phyloP scores from a whole-genome alignment of 805 yeast species.

The Sporopachydermia lactativora region DNA sequence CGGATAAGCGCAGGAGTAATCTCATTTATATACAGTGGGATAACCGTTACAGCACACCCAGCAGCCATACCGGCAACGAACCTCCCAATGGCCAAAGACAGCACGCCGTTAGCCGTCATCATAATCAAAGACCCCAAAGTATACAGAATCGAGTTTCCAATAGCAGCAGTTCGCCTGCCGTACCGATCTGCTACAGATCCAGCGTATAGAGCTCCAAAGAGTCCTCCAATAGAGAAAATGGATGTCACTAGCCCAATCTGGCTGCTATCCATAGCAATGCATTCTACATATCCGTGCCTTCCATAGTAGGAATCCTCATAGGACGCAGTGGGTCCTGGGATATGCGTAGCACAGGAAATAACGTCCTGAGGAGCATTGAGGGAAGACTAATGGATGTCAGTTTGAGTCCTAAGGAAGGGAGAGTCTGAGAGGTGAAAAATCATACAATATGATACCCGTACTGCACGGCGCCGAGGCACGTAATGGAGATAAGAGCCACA shows the following conservation, averaged over 20 bases:
- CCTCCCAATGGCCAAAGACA: conserved; percentile 46
- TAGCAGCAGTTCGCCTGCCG: conserved; percentile 47
- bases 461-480: conserved; percentile 70
- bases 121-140: conserved; percentile 51
- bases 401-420: neutral
- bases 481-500: conserved; percentile 34
- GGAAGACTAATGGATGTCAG: conserved; percentile 36
- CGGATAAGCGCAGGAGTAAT: conserved; percentile 53
- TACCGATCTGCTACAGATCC: conserved; percentile 47
- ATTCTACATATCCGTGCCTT: conserved; percentile 23
- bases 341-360: conserved; percentile 36
- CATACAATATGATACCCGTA: conserved; percentile 79
- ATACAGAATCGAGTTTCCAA: conserved; percentile 37
- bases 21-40: conserved; percentile 73
- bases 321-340: conserved; percentile 9
- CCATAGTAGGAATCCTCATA: conserved; percentile 29
- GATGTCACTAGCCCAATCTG: conserved; percentile 67
- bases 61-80: conserved; percentile 75
- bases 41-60: conserved; percentile 74
- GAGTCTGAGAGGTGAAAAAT: neutral
- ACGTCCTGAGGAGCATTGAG: conserved; percentile 77
- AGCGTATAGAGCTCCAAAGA: conserved; percentile 57
- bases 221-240: conserved; percentile 72
- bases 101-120: conserved; percentile 31
- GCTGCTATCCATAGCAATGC: conserved; percentile 41